A percentile compares a stretch with the other conserved stretches of the same genome.
Conservation (phyloP, 441 rosid genomes). For the Erysimum cheiri region DNA sequence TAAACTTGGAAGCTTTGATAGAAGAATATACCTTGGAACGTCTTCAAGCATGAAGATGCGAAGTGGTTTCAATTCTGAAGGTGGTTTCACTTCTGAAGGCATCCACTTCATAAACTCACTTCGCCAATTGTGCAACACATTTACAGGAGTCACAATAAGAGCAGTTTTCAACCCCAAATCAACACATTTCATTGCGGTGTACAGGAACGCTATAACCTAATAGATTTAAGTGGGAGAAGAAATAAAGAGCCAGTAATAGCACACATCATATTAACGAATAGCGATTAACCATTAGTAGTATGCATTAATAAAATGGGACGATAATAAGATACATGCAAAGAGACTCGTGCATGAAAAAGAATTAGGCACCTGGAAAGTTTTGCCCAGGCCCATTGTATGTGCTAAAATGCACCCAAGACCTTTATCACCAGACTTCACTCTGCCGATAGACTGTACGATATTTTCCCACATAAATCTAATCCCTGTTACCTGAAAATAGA, state of each 20-base stretch:
- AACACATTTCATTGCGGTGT: conserved; percentile 92
- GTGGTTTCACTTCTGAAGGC: conserved; percentile 93
- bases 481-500: conserved; percentile 80
- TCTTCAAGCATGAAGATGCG: conserved; percentile 97
- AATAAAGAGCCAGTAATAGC: conserved; percentile 34
- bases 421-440: conserved; percentile 91
- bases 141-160: conserved; percentile 96
- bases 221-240: conserved; percentile 10
- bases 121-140: conserved; percentile 99
- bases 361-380: conserved; percentile 91
- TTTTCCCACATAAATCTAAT: conserved; percentile 99
- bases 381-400: conserved; percentile 99
- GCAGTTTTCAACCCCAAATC: conserved; percentile 94
- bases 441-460: conserved; percentile 86
- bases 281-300: conserved; percentile 3
- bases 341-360: conserved; percentile 25
- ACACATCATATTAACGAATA: conserved; percentile 22
- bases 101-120: conserved; percentile 95
- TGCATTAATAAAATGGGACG: conserved; percentile 12
- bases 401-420: conserved; percentile 99
- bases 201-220: conserved; percentile 98
- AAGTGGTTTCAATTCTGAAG: conserved; percentile 88
- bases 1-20: conserved; percentile 11
- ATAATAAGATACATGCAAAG: conserved; percentile 21
- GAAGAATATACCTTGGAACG: conserved; percentile 72